Evolutionary conservation across 169 alveolate species (phyloP), one percentile per base, ranked within the genome.

Genomic region (Besnoitia besnoiti): DNA sequence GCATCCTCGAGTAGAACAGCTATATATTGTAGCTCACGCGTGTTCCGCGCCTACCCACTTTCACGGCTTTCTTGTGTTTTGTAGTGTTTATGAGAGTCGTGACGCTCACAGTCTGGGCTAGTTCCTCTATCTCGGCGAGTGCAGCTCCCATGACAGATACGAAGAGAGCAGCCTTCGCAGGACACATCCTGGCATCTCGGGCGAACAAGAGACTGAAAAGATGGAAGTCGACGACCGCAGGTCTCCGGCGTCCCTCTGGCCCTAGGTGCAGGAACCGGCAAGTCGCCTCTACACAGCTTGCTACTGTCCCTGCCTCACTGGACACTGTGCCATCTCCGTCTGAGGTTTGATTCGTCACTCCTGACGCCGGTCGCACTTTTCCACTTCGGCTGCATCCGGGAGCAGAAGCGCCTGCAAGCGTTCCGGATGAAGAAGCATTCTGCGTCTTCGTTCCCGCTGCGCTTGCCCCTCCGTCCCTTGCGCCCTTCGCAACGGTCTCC

Each of bases 161-260:
- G 59, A 40, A 77, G 3, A 77, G 55, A 27, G 87, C 87, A 42
- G 87, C 59, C 21, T 77, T 77, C 0, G 50, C 59, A 33, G 87
- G 19, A 30, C 87, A 42, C 19, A 77, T 51, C 87, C 37, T 21
- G 8, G 40, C 40, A 12, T 39, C 40, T 39, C 87, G 8, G 37
- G 87, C 87, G n/a, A 77, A 77, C 61, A 40, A 42, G 47, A 77
- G 59, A 35, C 59, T 77, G 59, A 77, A 77, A 27, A 77, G 35
- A 30, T 77, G 87, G 21, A 77, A 42, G 61, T 77, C 87, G 0
- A 77, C 87, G 24, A 77, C 87, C 5, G 59, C 87, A 21, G 42
- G 61, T 24, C 33, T 73, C 46, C 84, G 42, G 21, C 84, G 84
- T 37, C 84, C 84, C 33, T 73, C 84, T 24, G 84, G 46, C 33